phyloP scores from a whole-genome alignment of 2,329 filamentous ascomycete species.

The Ceratocystis harringtonii region DNA sequence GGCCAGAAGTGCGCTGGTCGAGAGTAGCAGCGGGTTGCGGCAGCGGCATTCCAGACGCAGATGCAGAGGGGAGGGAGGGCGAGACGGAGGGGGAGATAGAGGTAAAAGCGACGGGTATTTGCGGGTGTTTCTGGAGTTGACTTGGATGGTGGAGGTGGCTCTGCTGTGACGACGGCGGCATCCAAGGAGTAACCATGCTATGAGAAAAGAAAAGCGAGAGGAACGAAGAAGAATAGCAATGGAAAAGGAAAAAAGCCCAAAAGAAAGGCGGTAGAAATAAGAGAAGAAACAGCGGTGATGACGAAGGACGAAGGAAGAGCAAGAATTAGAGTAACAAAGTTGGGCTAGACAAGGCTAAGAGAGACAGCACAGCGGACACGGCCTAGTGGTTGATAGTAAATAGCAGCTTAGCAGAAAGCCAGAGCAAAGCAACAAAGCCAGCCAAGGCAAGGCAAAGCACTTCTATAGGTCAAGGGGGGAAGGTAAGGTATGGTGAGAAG shows the following conservation, averaged over 20 bases:
- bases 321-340: too few species aligned
- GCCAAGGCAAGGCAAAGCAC: too few species aligned
- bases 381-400: too few species aligned
- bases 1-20: constrained; percentile 1
- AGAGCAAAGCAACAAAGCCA: too few species aligned
- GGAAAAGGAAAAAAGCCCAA: constrained; percentile 3
- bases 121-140: constrained; percentile 20
- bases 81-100: neutral
- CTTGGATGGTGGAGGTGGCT: constrained; percentile 22
- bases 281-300: constrained; percentile 1
- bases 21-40: neutral
- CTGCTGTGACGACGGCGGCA: neutral
- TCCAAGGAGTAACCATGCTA: too few species aligned
- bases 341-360: neutral
- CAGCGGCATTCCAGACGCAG: neutral
- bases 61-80: neutral
- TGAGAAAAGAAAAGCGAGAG: constrained; percentile 17
- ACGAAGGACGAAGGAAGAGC: neutral
- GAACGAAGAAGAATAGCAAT: constrained; percentile 18
- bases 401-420: too few species aligned
- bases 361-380: neutral
- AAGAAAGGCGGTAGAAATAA: constrained; percentile 15
- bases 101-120: neutral
- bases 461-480: too few species aligned
- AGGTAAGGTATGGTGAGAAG: neutral